Evolutionary conservation across 2,329 filamentous ascomycete species (phyloP).

Genomic region (Cercospora canescens): DNA sequence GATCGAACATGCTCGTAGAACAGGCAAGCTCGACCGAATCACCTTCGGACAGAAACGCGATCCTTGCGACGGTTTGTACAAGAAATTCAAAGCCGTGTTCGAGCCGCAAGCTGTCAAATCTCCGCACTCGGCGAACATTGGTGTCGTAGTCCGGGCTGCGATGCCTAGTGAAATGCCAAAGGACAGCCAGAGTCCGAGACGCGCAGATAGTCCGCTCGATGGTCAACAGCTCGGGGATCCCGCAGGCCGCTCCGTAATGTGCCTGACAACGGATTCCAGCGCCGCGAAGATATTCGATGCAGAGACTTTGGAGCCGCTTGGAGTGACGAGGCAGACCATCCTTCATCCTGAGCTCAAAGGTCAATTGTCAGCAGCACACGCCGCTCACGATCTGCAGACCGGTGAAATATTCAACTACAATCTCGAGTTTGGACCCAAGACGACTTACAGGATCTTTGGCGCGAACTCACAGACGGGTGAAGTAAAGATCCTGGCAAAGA

Average conservation of each 20-base stretch:
- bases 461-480: slow-evolving; percentile 62
- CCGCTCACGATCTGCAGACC: slow-evolving; percentile 67
- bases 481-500: slow-evolving; percentile 70
- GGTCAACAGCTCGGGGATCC: not conserved
- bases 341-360: slow-evolving; percentile 71
- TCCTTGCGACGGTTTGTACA: slow-evolving; percentile 71
- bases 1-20: slow-evolving; percentile 60
- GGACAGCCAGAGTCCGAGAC: not conserved
- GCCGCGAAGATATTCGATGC: slow-evolving; percentile 64
- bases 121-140: slow-evolving; percentile 52
- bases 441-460: slow-evolving; percentile 70
- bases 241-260: slow-evolving; percentile 38
- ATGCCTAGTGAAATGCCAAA: slow-evolving; percentile 7
- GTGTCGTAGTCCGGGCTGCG: slow-evolving; percentile 58
- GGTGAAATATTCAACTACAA: slow-evolving; percentile 84
- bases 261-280: slow-evolving; percentile 63
- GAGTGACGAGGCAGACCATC: slow-evolving; percentile 57
- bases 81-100: slow-evolving; percentile 68
- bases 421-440: slow-evolving; percentile 58
- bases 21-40: slow-evolving; percentile 57
- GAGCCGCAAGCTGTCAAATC: slow-evolving; percentile 25
- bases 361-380: slow-evolving; percentile 68
- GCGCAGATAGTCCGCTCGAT: slow-evolving; percentile 19
- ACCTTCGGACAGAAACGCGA: slow-evolving; percentile 73
- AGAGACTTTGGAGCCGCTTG: slow-evolving; percentile 70